These are phyloP conservation scores for Gossypium anomalum DNA, from an alignment of 345 rosid genomes.

Conservation along the genomic window DNA sequence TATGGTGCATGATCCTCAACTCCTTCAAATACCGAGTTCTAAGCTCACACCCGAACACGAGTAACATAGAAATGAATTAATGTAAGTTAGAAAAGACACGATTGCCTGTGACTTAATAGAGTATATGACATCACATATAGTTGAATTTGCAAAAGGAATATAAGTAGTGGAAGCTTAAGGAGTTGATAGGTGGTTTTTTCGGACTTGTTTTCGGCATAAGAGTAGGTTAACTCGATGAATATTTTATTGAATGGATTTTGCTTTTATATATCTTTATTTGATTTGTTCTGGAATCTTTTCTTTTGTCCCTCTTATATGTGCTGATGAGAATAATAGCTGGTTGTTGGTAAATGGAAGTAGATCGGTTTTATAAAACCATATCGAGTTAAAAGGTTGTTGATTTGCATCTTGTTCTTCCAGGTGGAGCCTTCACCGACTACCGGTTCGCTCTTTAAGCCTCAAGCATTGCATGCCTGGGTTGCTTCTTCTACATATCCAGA, in stretches of 20 bases:
- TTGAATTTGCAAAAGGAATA: not conserved
- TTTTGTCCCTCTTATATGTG: slow-evolving; percentile 5
- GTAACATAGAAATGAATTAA: not conserved
- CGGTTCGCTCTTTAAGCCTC: slow-evolving; percentile 73
- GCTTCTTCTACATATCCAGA: slow-evolving; percentile 38
- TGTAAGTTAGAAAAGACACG: slow-evolving; percentile 12
- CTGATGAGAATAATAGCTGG: slow-evolving; percentile 9
- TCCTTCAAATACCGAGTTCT: too few relatives aligned
- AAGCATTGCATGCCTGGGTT: slow-evolving; percentile 30
- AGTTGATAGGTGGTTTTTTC: slow-evolving; percentile 3
- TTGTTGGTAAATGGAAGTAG: not conserved
- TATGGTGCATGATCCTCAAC: too few relatives aligned
- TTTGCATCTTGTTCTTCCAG: slow-evolving; percentile 44
- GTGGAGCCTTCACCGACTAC: slow-evolving; percentile 96
- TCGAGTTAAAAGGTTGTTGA: slow-evolving; percentile 7
- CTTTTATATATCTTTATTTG: slow-evolving; percentile 3
- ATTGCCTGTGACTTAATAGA: slow-evolving; percentile 6
- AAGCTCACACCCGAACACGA: too few relatives aligned
- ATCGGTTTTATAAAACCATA: not conserved
- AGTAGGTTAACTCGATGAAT: not conserved
- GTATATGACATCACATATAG: slow-evolving; percentile 6
- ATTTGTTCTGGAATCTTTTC: slow-evolving; percentile 10
- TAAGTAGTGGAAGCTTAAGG: not conserved
- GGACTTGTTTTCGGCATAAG: slow-evolving; percentile 6
- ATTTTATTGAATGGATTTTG: not conserved